phyloP scores from a whole-genome alignment of 2,329 filamentous ascomycete genomes.

The Hypoxylon sp. region DNA sequence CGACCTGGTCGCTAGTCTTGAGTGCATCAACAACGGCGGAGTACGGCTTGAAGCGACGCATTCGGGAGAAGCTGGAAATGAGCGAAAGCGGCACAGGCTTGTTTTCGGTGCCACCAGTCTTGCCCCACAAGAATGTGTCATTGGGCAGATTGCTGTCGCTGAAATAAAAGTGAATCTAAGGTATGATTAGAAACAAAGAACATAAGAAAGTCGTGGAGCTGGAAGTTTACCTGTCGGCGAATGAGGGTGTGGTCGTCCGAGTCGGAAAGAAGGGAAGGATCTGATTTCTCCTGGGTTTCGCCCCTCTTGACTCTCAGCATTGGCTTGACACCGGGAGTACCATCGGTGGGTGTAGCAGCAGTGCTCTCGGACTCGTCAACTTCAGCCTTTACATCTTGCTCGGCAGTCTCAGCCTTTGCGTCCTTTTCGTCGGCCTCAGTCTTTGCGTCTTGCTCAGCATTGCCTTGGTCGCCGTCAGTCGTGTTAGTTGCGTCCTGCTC shows the following conservation, averaged over 20 bases:
- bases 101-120: slow-evolving; percentile 83
- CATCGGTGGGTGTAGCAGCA: slow-evolving; percentile 34
- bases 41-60: slow-evolving; percentile 93
- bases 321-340: slow-evolving; percentile 45
- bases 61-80: slow-evolving; percentile 91
- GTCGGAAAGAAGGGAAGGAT: slow-evolving; percentile 74
- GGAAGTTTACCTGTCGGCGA: slow-evolving; percentile 76
- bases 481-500: slow-evolving; percentile 16
- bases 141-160: slow-evolving; percentile 73
- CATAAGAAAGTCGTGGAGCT: slow-evolving; percentile 2
- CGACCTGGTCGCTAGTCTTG: slow-evolving; percentile 78
- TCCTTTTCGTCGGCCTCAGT: slow-evolving; percentile 11
- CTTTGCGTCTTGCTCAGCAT: slow-evolving; percentile 32
- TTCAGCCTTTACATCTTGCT: no score
- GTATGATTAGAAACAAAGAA: slow-evolving; percentile 11
- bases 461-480: slow-evolving; percentile 45
- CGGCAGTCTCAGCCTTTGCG: slow-evolving; percentile 45
- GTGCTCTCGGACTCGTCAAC: no score
- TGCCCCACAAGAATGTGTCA: slow-evolving; percentile 87
- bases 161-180: slow-evolving; percentile 64
- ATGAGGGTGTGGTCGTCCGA: slow-evolving; percentile 84
- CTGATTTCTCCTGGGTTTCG: slow-evolving; percentile 72
- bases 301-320: slow-evolving; percentile 64
- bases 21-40: slow-evolving; percentile 85
- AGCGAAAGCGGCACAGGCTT: slow-evolving; percentile 81